These are phyloP conservation scores for Mucor piriformis DNA, from an alignment of 371 early-diverging fungal species.

Conservation along the genomic window DNA sequence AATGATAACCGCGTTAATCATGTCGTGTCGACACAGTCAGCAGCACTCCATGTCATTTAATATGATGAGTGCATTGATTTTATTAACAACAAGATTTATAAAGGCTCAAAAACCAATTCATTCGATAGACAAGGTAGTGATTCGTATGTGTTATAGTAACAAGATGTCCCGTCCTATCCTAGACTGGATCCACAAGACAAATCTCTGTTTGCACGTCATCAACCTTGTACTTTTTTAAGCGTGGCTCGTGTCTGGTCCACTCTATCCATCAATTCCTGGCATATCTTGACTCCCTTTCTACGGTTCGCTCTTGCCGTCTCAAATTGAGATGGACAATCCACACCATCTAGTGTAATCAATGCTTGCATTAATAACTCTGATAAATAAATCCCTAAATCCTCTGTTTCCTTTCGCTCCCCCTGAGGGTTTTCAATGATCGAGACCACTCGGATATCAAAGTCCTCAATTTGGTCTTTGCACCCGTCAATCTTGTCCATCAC, in stretches of 20 bases:
- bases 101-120: too few relatives aligned
- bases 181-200: too few relatives aligned
- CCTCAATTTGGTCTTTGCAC: constrained; percentile 16
- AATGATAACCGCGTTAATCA: background rate
- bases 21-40: background rate
- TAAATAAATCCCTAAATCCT: constrained; percentile 25
- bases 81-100: too few relatives aligned
- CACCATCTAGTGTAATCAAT: constrained; percentile 31
- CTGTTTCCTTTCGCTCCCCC: constrained; percentile 10
- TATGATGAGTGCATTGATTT: too few relatives aligned
- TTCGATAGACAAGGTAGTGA: too few relatives aligned
- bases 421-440: background rate
- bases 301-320: constrained; percentile 27
- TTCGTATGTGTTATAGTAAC: too few relatives aligned
- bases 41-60: too few relatives aligned
- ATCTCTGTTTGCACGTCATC: too few relatives aligned
- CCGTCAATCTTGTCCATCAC: constrained; percentile 19
- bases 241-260: constrained; percentile 19
- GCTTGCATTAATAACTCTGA: constrained; percentile 33
- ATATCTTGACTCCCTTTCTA: constrained; percentile 27
- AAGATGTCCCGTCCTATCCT: too few relatives aligned
- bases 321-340: constrained; percentile 32
- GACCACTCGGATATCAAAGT: constrained; percentile 17
- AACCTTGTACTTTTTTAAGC: constrained; percentile 4
- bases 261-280: constrained; percentile 29